Evolutionary conservation across 352 stramenopile species (phyloP).

Genomic region (Aphanomyces cochlioides): DNA sequence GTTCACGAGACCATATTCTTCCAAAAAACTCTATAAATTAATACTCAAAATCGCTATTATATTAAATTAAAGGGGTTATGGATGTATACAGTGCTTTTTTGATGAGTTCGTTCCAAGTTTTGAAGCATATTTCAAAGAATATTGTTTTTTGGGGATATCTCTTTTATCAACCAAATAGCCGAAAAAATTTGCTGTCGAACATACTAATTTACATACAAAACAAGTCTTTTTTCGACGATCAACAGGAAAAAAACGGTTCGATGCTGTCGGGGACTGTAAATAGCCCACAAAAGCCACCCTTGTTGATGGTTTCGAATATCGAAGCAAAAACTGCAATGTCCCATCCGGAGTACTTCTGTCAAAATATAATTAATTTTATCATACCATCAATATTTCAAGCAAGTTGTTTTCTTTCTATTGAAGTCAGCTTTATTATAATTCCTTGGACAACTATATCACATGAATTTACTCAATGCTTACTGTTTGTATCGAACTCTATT

Average conservation of each 20-base stretch:
- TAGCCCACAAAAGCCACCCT: not conserved
- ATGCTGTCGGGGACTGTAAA: not conserved
- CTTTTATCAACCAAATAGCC: not conserved
- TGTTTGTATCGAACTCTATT: too few relatives aligned
- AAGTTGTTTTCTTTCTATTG: too few relatives aligned
- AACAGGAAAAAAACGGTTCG: not conserved
- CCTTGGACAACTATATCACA: too few relatives aligned
- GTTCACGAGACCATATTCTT: not conserved
- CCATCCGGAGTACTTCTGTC: too few relatives aligned
- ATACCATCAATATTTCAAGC: too few relatives aligned
- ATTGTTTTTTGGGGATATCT: not conserved
- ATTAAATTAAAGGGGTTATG: constrained; percentile 1
- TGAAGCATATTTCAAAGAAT: constrained; percentile 1
- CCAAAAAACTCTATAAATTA: not conserved
- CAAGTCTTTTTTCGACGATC: not conserved
- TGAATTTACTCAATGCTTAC: too few relatives aligned
- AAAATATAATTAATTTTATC: too few relatives aligned
- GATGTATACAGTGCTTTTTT: not conserved
- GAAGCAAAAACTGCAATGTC: too few relatives aligned
- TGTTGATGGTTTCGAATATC: too few relatives aligned
- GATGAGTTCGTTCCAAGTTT: not conserved
- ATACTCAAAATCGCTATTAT: not conserved
- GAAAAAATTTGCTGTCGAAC: not conserved
- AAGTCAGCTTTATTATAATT: too few relatives aligned
- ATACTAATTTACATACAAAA: not conserved